Evolutionary conservation across 495 filamentous ascomycete genomes (phyloP).

Genomic region (Tuber aestivum): DNA sequence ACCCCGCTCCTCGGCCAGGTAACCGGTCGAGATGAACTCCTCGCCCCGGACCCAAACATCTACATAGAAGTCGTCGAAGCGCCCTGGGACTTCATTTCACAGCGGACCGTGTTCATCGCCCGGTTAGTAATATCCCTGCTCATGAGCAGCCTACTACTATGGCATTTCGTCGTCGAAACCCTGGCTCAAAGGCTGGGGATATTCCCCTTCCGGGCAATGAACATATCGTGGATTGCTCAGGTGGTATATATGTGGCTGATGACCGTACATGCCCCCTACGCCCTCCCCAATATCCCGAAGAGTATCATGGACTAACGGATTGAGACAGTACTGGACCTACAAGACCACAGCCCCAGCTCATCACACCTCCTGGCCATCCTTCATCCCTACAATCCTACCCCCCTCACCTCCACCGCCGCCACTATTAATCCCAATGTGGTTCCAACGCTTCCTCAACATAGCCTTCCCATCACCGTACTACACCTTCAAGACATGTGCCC

Average conservation of each 20-base stretch:
- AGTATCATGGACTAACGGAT: neutral
- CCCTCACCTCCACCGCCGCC: conserved; percentile 4
- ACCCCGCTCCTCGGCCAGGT: conserved; percentile 8
- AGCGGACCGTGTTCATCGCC: conserved; percentile 5
- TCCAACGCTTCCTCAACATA: conserved; percentile 1
- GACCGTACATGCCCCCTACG: conserved; percentile 10
- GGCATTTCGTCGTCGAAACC: conserved; percentile 16
- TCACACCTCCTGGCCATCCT: neutral
- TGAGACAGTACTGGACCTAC: neutral
- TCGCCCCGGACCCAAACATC: conserved; percentile 19
- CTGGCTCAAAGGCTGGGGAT: conserved; percentile 9
- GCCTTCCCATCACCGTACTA: conserved; percentile 4
- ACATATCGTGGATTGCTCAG: conserved; percentile 22
- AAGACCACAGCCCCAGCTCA: conserved; percentile 5
- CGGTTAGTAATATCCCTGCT: conserved; percentile 7
- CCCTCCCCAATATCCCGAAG: neutral
- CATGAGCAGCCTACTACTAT: conserved; percentile 17
- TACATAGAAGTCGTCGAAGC: conserved; percentile 27
- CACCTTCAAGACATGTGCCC: neutral
- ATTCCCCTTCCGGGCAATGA: conserved; percentile 26
- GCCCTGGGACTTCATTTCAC: conserved; percentile 20
- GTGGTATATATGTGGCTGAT: conserved; percentile 26
- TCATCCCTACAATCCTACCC: conserved; percentile 6
- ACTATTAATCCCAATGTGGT: neutral
- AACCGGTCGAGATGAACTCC: conserved; percentile 8